Percentiles rank a stretch among this genome's conserved stretches.
Evolutionary conservation across 2,329 filamentous ascomycete species (phyloP).

Genomic region (Zymoseptoria ardabiliae): DNA sequence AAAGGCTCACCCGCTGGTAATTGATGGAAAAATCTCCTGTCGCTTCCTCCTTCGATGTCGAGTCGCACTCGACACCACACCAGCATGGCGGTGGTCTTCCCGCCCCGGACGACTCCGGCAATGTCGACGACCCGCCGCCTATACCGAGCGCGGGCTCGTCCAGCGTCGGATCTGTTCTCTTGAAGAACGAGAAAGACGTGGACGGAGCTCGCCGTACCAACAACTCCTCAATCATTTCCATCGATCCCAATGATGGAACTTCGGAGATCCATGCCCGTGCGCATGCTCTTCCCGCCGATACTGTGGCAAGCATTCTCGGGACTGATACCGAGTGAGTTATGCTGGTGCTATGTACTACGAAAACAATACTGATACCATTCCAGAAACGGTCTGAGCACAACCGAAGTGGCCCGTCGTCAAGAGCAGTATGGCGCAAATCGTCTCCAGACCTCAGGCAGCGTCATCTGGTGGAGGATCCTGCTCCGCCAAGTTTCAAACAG

Average conservation of each 20-base stretch:
- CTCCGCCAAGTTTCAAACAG: conserved; percentile 33
- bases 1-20: conserved; percentile 10
- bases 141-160: conserved; percentile 27
- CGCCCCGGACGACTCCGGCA: conserved; percentile 18
- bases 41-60: conserved; percentile 14
- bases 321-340: conserved; percentile 16
- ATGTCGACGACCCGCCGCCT: conserved; percentile 24
- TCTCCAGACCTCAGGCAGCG: conserved; percentile 23
- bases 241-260: conserved; percentile 9
- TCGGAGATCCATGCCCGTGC: conserved; percentile 13
- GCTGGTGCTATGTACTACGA: background rate
- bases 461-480: conserved; percentile 28
- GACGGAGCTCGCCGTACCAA: conserved; percentile 21
- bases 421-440: conserved; percentile 25
- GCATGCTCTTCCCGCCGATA: conserved; percentile 13
- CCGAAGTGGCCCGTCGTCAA: conserved; percentile 16
- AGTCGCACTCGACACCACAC: conserved; percentile 15
- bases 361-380: conserved; percentile 1
- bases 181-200: conserved; percentile 19
- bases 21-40: conserved; percentile 24
- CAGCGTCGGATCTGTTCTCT: conserved; percentile 15
- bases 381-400: conserved; percentile 19
- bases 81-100: conserved; percentile 17
- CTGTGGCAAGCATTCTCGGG: conserved; percentile 14
- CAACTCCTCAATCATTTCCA: conserved; percentile 10